A percentile compares a stretch with the other conserved stretches of the same genome.
Evolutionary conservation across 257 asterid genomes (phyloP).

Genomic region (Solanum ossicruentum): DNA sequence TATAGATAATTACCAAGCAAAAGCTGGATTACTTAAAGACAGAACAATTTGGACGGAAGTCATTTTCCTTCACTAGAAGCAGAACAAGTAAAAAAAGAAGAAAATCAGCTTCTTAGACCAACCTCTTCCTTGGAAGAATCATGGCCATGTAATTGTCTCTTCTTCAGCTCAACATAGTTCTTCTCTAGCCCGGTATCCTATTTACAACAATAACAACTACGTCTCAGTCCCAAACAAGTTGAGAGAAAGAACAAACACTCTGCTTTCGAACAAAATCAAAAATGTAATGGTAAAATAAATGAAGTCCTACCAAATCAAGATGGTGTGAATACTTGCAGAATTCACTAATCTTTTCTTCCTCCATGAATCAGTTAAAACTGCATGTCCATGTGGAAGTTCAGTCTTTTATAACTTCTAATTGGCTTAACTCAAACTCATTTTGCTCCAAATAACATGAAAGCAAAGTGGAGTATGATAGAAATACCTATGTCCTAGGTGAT

Average conservation of each 20-base stretch:
- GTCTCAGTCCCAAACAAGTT: neutral
- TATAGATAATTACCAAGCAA: neutral
- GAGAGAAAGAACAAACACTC: neutral
- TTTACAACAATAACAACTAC: neutral
- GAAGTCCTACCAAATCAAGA: constrained; percentile 4
- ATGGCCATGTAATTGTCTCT: constrained; percentile 35
- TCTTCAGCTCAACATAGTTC: constrained; percentile 26
- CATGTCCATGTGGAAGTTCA: neutral
- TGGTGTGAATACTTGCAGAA: constrained; percentile 2
- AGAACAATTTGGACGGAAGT: neutral
- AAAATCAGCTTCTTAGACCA: neutral
- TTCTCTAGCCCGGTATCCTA: constrained; percentile 21
- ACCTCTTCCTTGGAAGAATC: constrained; percentile 40
- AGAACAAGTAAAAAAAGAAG: neutral
- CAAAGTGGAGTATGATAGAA: neutral
- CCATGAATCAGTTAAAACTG: neutral
- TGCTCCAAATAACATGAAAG: neutral
- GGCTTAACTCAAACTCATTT: neutral
- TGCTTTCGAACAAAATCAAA: neutral
- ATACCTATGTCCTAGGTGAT: constrained; percentile 10
- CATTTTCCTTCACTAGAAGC: neutral
- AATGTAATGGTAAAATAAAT: neutral
- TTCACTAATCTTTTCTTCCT: constrained; percentile 7
- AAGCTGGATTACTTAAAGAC: neutral
- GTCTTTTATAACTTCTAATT: neutral